These are phyloP conservation scores for Plantago major DNA, from an alignment of 257 asterid genomes.

Conservation along the genomic window DNA sequence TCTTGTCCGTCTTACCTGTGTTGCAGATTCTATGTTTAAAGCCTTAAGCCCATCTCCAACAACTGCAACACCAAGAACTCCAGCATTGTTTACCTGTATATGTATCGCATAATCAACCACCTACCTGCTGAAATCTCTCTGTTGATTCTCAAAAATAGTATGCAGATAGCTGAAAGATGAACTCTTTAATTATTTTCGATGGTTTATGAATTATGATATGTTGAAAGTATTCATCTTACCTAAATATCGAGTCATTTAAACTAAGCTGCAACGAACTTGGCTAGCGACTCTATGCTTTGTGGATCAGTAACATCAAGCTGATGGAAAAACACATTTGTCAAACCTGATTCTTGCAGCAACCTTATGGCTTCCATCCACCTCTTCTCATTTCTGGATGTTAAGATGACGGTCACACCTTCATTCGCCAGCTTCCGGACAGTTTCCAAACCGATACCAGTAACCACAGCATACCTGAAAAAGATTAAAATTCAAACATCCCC, in stretches of 20 bases:
- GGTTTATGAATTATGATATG: too few species aligned
- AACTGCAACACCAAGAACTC: slow-evolving; percentile 22
- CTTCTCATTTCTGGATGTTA: slow-evolving; percentile 57
- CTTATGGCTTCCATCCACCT: slow-evolving; percentile 52
- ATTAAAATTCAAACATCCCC: background rate
- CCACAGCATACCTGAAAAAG: background rate
- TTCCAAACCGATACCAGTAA: background rate
- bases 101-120: background rate
- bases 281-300: slow-evolving; percentile 47
- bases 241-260: slow-evolving; percentile 34
- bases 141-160: too few species aligned
- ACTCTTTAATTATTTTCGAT: too few species aligned
- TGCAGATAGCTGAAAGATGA: too few species aligned
- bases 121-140: background rate
- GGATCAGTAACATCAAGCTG: slow-evolving; percentile 73
- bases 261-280: slow-evolving; percentile 23
- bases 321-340: slow-evolving; percentile 58
- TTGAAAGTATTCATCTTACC: slow-evolving; percentile 29
- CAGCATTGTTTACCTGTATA: background rate
- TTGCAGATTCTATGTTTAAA: slow-evolving; percentile 50
- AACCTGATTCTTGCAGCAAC: slow-evolving; percentile 47
- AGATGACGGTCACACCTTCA: slow-evolving; percentile 52
- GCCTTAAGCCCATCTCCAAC: slow-evolving; percentile 61
- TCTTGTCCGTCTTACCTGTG: slow-evolving; percentile 38
- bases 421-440: slow-evolving; percentile 46